Evolutionary conservation across 2,329 filamentous ascomycete genomes (phyloP).

Genomic region (Exophiala viscosa): DNA sequence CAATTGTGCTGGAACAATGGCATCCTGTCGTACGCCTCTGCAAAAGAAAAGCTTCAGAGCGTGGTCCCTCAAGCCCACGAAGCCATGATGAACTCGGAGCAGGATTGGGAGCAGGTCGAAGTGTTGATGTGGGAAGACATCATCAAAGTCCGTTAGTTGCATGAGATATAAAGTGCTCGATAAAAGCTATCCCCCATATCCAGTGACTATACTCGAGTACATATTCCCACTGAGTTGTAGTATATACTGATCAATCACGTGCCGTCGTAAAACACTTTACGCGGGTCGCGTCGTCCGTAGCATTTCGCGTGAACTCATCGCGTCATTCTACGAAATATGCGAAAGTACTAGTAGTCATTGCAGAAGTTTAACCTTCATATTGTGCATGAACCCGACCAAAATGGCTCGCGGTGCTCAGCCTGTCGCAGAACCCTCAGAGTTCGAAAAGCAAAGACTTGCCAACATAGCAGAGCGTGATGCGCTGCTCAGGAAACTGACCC

Average conservation of each 20-base stretch:
- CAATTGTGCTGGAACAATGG: conserved; percentile 16
- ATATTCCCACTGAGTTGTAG: too few species aligned
- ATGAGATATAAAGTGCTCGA: too few species aligned
- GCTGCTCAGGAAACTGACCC: conserved; percentile 71
- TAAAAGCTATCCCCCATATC: too few species aligned
- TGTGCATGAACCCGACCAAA: neutral
- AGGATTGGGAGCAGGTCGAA: conserved; percentile 6
- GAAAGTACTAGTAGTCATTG: too few species aligned
- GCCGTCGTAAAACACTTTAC: neutral
- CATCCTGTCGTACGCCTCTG: conserved; percentile 1
- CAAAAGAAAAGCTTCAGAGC: conserved; percentile 6
- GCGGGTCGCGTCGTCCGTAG: neutral
- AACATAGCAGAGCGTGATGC: conserved; percentile 86
- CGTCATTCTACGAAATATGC: too few species aligned
- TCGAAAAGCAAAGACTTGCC: conserved; percentile 77
- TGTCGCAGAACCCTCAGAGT: conserved; percentile 64
- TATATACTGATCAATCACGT: too few species aligned
- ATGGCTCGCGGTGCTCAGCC: conserved; percentile 19
- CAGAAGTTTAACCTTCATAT: too few species aligned
- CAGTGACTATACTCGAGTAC: too few species aligned
- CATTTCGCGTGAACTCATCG: too few species aligned
- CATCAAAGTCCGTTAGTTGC: neutral
- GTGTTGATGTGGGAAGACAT: conserved; percentile 9
- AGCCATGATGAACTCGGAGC: conserved; percentile 1
- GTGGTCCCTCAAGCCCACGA: conserved; percentile 13